These are phyloP conservation scores for Trichosporon coremiiforme DNA, from an alignment of 1,284 basidiomycete genomes.

Conservation along the genomic window DNA sequence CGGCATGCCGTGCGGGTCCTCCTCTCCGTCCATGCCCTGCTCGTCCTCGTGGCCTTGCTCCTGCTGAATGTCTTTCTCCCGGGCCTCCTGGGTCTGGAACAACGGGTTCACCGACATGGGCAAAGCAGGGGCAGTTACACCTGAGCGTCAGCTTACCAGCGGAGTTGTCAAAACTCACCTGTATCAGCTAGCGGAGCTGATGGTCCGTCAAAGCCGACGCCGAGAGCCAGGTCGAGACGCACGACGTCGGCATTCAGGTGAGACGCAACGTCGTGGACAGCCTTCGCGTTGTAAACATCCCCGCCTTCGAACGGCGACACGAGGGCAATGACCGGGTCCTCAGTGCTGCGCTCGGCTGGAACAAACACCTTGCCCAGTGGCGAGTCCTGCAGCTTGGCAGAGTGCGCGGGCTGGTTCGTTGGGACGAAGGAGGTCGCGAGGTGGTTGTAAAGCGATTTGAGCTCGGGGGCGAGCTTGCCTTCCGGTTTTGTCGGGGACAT, in stretches of 20 bases:
- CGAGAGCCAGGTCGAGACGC: conserved; percentile 64
- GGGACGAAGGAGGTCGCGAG: conserved; percentile 32
- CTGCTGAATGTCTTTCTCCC: conserved; percentile 22
- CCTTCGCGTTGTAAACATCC: conserved; percentile 72
- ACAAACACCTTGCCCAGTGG: conserved; percentile 12
- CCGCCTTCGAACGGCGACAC: conserved; percentile 86
- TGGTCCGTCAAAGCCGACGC: conserved; percentile 69
- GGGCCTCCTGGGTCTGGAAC: conserved; percentile 67
- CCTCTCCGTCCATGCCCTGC: conserved; percentile 24
- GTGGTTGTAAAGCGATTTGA: conserved; percentile 32
- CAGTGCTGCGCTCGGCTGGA: conserved; percentile 6
- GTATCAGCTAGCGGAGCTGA: conserved; percentile 63
- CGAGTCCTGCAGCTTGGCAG: conserved; percentile 12
- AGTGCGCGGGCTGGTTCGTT: conserved; percentile 28
- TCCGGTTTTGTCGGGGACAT: conserved; percentile 22
- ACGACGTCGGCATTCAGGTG: conserved; percentile 74
- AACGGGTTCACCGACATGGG: conserved; percentile 46
- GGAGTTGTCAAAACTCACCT: conserved; percentile 61
- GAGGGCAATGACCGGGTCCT: conserved; percentile 69
- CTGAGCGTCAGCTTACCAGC: conserved; percentile 25
- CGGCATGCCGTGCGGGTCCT: conserved; percentile 24
- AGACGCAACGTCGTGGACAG: conserved; percentile 72
- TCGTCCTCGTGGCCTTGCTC: conserved; percentile 27
- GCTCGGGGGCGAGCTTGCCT: conserved; percentile 23
- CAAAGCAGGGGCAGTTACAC: conserved; percentile 34